phyloP scores from a whole-genome alignment of 2,329 filamentous ascomycete species.

The Aspergillus fijiensis region DNA sequence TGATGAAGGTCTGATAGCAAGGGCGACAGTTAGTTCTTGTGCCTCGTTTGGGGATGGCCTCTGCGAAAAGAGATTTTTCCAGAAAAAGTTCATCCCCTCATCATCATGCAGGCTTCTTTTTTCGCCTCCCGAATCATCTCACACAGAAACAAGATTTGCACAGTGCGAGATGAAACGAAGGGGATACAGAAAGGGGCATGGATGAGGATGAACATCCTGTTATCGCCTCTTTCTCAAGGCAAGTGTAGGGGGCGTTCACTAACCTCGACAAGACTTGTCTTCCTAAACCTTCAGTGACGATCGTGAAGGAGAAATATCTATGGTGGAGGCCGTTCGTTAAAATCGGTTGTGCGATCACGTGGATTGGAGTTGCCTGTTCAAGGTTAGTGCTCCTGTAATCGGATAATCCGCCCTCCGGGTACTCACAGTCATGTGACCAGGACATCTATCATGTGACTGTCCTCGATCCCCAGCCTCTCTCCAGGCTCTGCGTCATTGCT shows the following conservation, averaged over 20 bases:
- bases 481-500: background rate
- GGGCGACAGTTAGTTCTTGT: constrained; percentile 18
- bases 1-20: constrained; percentile 43
- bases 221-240: background rate
- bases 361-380: constrained; percentile 4
- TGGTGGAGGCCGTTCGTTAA: constrained; percentile 33
- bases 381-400: constrained; percentile 12
- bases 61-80: background rate
- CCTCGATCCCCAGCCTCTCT: too few relatives aligned
- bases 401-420: constrained; percentile 12
- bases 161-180: background rate
- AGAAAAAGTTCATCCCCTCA: background rate
- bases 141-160: background rate
- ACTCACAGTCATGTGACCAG: constrained; percentile 10
- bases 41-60: background rate
- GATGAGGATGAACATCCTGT: background rate
- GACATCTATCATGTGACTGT: background rate
- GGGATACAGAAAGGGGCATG: background rate
- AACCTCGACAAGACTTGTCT: constrained; percentile 61
- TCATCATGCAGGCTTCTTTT: background rate
- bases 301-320: constrained; percentile 27
- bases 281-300: constrained; percentile 56
- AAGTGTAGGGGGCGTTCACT: constrained; percentile 26
- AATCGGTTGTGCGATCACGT: constrained; percentile 45
- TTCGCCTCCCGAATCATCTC: background rate